Evolutionary conservation across 2,329 filamentous ascomycete species (phyloP), one percentile per base, ranked within the genome.

Genomic region (Byssoonygena ceratinophila): DNA sequence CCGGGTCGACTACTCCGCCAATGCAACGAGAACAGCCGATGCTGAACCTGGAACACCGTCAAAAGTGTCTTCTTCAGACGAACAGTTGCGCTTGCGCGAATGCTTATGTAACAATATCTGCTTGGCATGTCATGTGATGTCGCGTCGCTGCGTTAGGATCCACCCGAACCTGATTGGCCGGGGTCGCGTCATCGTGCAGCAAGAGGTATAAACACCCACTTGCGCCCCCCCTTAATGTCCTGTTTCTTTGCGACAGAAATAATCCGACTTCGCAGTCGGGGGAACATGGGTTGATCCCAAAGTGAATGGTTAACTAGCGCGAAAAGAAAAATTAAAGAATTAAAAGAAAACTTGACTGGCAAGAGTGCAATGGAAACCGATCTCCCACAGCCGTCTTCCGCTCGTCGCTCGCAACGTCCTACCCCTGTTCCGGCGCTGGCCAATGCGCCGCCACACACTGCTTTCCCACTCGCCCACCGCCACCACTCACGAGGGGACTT

Each of bases 351-450:
- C n/a, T n/a, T n/a, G n/a, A n/a, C n/a, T n/a, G n/a, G n/a, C n/a
- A n/a, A n/a, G n/a, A n/a, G n/a, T n/a, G n/a, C 39, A 51, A 71
- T 70, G 68, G 67, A 70, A 48, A 61, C 59, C 58, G 68, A 71
- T 55, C 50, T 69, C 22, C 68, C 68, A 25, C 66, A 39, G 62
- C 67, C 46, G 51, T 59, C 46, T 51, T 59, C 49, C 56, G 64
- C 64, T 6, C 67, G 63, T 50, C 55, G 39, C 16, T 51, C 27
- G 23, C 47, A 46, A 53, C 58, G 37, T 16, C 50, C 25, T 51
- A 22, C 45, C 59, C 59, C 22, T 59, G 60, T 29, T 54, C 63
- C 25, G 58, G 55, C 51, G 63, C 62, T 40, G 49, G 63, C 12
- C 58, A 62, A 52, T 59, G 59, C 14, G 54, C 64, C 54, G 2